Percentiles rank a stretch among this genome's conserved stretches.
These are phyloP conservation scores for Thalassiosira livingstoniorum DNA, from an alignment of 352 stramenopile genomes.

Conservation along the genomic window DNA sequence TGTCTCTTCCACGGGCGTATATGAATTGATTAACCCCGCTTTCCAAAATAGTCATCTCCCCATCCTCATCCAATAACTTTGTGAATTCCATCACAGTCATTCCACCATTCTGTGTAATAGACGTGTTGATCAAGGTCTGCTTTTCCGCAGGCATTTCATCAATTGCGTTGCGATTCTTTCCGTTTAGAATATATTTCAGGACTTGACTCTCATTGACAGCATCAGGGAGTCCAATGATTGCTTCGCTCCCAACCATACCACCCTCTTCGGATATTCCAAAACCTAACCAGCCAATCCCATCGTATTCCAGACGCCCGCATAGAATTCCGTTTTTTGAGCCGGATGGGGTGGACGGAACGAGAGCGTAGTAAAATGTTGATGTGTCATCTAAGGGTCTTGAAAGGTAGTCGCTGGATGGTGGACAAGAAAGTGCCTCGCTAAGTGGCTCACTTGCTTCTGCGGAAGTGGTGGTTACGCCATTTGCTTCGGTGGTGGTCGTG, in stretches of 20 bases:
- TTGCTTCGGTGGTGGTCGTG: no score
- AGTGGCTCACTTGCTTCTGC: no score
- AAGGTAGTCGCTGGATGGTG: no score
- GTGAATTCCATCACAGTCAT: slow-evolving; percentile 37
- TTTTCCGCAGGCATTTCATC: slow-evolving; percentile 2
- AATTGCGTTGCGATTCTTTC: not conserved
- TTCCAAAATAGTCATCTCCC: slow-evolving; percentile 35
- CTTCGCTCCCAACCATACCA: slow-evolving; percentile 25
- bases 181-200: slow-evolving; percentile 38
- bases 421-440: no score
- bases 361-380: slow-evolving; percentile 26
- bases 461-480: no score
- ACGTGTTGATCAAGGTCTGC: slow-evolving; percentile 38
- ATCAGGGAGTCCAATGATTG: slow-evolving; percentile 32
- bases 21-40: slow-evolving; percentile 22
- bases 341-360: slow-evolving; percentile 7
- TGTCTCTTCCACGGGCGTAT: slow-evolving; percentile 14
- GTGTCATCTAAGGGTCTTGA: no score
- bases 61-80: slow-evolving; percentile 42
- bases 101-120: slow-evolving; percentile 12
- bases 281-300: slow-evolving; percentile 23
- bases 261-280: slow-evolving; percentile 32
- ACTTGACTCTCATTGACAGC: slow-evolving; percentile 17
- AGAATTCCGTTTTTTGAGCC: slow-evolving; percentile 26
- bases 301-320: slow-evolving; percentile 22